Evolutionary conservation across 1,284 basidiomycete genomes (phyloP).

Genomic region (Anthracocystis panici-leucophaei): DNA sequence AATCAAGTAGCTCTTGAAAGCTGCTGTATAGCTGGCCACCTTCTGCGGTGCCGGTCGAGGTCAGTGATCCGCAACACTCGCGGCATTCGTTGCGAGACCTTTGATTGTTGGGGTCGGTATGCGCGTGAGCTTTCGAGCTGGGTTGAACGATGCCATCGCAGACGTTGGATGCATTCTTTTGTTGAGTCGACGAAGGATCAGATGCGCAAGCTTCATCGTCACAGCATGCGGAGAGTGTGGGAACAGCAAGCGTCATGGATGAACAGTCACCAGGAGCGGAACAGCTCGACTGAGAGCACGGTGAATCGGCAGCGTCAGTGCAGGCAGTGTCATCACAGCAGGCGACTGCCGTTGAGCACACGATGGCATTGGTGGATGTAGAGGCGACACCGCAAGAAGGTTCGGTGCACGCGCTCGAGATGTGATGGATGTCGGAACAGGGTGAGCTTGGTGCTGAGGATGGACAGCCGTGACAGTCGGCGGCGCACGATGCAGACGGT

Average conservation of each 20-base stretch:
- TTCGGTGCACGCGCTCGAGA: constrained; percentile 37
- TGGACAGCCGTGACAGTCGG: constrained; percentile 24
- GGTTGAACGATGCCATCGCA: constrained; percentile 11
- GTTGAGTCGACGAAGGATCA: constrained; percentile 4
- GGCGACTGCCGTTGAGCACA: constrained; percentile 20
- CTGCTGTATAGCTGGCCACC: constrained; percentile 42
- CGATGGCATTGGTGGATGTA: constrained; percentile 18
- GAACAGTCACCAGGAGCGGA: constrained; percentile 24
- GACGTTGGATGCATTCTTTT: constrained; percentile 1
- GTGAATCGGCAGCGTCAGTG: constrained; percentile 15
- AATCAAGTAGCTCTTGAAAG: constrained; percentile 52
- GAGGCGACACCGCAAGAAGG: constrained; percentile 34
- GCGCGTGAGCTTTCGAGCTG: constrained; percentile 1
- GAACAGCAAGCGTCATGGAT: constrained; percentile 23
- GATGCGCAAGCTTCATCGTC: constrained; percentile 28
- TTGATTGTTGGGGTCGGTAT: background rate
- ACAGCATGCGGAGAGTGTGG: constrained; percentile 33
- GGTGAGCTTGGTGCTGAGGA: constrained; percentile 26
- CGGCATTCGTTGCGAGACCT: constrained; percentile 27
- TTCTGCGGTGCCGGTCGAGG: constrained; percentile 12
- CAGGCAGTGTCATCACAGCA: constrained; percentile 36
- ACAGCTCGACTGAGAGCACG: constrained; percentile 25
- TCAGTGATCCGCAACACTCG: constrained; percentile 35
- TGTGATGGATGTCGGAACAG: constrained; percentile 37
- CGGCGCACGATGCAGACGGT: constrained; percentile 10